Evolutionary conservation across 1,284 basidiomycete species (phyloP), one percentile per base, ranked within the genome.

Genomic region (Pyrrhoderma lamaoense): DNA sequence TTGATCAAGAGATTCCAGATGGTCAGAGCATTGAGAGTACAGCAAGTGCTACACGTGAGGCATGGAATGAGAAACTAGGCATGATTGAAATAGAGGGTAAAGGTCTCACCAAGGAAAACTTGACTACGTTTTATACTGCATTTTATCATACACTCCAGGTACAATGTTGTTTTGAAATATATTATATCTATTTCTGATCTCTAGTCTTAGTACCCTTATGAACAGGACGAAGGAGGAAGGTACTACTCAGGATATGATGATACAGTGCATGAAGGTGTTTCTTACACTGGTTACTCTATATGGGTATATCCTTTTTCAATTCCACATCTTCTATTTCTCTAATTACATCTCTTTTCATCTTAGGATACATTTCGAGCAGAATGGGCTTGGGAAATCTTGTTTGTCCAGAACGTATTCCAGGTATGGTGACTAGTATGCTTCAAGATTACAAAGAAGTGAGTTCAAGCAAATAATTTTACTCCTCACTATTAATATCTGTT

Each of bases 211-310:
- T 92, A 89, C 59, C 89, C 89, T 0, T 86, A 84, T 58, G 88
- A 91, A 60, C 79, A 88, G 56, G 72, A 76, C 52, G 89, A 91
- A 62, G 70, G 76, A 38, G 77, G 75, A 2, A 65, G 61, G 19
- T 92, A 92, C 65, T 93, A 87, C 64, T 91, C 89, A 3, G 86
- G 76, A 2, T 88, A 88, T 55, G 82, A 85, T 49, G 76, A 83
- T 48, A 58, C 63, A 3, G 67, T 90, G 0, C 83, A 88, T 48
- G 60, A 74, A 16, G 81, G 85, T 8, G 59, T 66, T 21, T 87
- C 84, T 0, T 92, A 91, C 61, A 85, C 81, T 0, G 89, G 87
- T 0, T 92, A 90, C 64, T 89, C 85, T 0, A 89, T 85, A 59
- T 92, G 89, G 89, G 81, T 83, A 42, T 49, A 3, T 70, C 59